These are phyloP conservation scores for Xylaria sp. DNA, from an alignment of 2,329 filamentous ascomycete species.

Conservation along the genomic window DNA sequence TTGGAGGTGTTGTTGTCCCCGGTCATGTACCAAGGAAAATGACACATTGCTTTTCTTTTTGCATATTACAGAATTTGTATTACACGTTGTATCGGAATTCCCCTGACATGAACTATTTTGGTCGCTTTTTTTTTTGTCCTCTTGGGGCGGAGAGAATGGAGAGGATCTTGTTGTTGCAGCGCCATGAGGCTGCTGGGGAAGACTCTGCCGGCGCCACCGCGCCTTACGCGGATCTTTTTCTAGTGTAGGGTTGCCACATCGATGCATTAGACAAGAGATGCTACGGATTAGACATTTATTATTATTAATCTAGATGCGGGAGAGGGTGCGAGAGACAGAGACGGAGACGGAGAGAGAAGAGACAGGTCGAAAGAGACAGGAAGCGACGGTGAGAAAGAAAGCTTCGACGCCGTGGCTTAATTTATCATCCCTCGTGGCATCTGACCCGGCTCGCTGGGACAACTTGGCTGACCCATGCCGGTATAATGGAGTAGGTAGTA, in stretches of 20 bases:
- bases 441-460: conserved; percentile 26
- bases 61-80: conserved; percentile 1
- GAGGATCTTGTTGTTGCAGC: background rate
- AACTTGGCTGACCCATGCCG: conserved; percentile 21
- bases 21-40: background rate
- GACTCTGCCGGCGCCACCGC: conserved; percentile 4
- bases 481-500: background rate
- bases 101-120: conserved; percentile 8
- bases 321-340: too few relatives aligned
- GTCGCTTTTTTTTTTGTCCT: background rate
- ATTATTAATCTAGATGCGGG: too few relatives aligned
- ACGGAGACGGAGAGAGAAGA: background rate
- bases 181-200: background rate
- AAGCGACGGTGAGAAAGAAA: background rate
- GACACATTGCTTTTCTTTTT: conserved; percentile 10
- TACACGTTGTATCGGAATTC: conserved; percentile 1
- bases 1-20: background rate
- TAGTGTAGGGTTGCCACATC: background rate
- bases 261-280: background rate
- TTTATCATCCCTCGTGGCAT: conserved; percentile 24
- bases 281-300: too few relatives aligned
- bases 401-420: conserved; percentile 14
- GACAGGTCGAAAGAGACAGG: background rate
- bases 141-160: background rate
- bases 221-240: conserved; percentile 9